Conservation (phyloP, 2,329 filamentous ascomycete genomes). For the Monilinia polystroma region DNA sequence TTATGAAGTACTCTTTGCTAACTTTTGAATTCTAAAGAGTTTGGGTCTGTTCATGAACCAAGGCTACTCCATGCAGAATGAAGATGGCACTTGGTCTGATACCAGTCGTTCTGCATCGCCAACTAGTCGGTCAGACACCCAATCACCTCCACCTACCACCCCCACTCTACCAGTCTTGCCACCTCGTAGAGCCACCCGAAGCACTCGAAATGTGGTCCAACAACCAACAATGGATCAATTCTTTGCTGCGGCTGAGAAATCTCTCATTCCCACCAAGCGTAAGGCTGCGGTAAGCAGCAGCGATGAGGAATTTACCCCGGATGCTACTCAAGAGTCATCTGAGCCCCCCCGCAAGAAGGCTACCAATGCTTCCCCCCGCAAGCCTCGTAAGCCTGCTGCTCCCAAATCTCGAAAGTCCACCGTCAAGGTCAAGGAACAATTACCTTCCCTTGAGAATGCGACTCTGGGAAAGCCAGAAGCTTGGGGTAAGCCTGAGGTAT, state of each 20-base stretch:
- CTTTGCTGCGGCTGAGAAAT: background rate
- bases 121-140: background rate
- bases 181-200: background rate
- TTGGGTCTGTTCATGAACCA: background rate
- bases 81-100: background rate
- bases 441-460: slow-evolving; percentile 8
- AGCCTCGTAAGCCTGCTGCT: background rate
- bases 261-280: background rate
- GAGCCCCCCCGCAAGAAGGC: background rate
- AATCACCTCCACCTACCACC: background rate
- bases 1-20: background rate
- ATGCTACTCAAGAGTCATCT: background rate
- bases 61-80: slow-evolving; percentile 3
- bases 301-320: background rate
- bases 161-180: background rate
- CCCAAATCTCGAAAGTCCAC: background rate
- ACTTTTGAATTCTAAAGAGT: slow-evolving; percentile 7
- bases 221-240: slow-evolving; percentile 6
- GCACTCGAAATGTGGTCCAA: background rate
- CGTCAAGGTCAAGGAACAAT: background rate
- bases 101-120: background rate
- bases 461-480: slow-evolving; percentile 31
- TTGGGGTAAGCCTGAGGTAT: slow-evolving; percentile 49
- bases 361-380: background rate
- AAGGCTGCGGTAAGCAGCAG: background rate